phyloP scores from a whole-genome alignment of 139 green algal genomes.

The Coelastrella sp. region DNA sequence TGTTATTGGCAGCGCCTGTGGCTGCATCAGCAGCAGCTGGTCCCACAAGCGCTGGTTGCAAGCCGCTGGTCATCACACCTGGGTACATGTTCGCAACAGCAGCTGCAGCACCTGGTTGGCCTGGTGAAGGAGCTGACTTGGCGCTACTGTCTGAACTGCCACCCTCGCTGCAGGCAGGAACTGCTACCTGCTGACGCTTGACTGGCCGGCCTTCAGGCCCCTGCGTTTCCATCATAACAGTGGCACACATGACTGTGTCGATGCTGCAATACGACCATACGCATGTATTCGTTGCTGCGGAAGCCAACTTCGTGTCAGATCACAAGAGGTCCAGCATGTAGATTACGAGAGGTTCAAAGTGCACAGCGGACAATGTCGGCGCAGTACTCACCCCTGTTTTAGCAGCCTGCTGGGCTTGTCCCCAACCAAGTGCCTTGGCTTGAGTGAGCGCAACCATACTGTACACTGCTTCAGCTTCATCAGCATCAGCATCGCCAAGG shows the following conservation, averaged over 20 bases:
- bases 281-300: background rate
- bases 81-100: background rate
- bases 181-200: slow-evolving; percentile 24
- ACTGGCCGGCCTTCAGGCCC: background rate
- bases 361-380: too few species aligned
- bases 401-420: background rate
- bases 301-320: background rate
- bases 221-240: too few species aligned
- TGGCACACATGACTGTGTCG: background rate
- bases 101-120: background rate
- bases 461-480: slow-evolving; percentile 48
- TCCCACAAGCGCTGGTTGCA: background rate
- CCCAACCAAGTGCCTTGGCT: background rate
- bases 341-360: too few species aligned
- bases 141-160: slow-evolving; percentile 42
- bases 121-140: slow-evolving; percentile 39
- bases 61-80: background rate
- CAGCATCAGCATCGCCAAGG: slow-evolving; percentile 40
- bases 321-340: too few species aligned
- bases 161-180: slow-evolving; percentile 37
- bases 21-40: background rate
- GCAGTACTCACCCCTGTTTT: background rate
- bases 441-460: slow-evolving; percentile 48
- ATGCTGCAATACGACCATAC: background rate
- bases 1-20: background rate